These are phyloP conservation scores for Paraurostyla sp. DNA, from an alignment of 73 alveolate species.

Conservation along the genomic window DNA sequence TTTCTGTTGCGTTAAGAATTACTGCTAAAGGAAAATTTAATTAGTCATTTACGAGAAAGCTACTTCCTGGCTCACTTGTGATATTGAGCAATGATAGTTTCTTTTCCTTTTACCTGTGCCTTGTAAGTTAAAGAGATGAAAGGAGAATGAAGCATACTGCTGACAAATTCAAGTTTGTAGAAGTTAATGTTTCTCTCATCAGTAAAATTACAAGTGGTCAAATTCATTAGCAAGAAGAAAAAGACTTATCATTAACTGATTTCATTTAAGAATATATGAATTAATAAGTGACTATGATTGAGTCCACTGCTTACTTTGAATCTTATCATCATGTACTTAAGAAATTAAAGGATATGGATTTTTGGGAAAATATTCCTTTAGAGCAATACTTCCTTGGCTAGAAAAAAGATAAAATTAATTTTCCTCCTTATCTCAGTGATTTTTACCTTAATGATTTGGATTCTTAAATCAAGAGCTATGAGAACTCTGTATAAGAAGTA, in stretches of 20 bases:
- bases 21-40: neutral
- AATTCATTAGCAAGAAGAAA: no score
- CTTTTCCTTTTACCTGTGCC: neutral
- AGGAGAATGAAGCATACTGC: neutral
- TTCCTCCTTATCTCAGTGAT: neutral
- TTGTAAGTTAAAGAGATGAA: neutral
- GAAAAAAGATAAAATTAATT: neutral
- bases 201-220: no score
- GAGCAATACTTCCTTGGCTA: neutral
- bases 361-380: neutral
- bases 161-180: neutral
- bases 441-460: neutral
- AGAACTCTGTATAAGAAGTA: no score
- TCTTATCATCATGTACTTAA: conserved; percentile 44
- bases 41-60: neutral
- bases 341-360: conserved; percentile 30
- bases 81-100: neutral
- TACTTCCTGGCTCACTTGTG: neutral
- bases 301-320: conserved; percentile 59
- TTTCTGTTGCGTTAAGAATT: neutral
- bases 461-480: neutral
- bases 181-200: no score
- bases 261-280: neutral
- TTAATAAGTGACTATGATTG: neutral
- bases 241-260: no score